phyloP scores from a whole-genome alignment of 169 alveolate genomes.

The Cyclospora cayetanensis region DNA sequence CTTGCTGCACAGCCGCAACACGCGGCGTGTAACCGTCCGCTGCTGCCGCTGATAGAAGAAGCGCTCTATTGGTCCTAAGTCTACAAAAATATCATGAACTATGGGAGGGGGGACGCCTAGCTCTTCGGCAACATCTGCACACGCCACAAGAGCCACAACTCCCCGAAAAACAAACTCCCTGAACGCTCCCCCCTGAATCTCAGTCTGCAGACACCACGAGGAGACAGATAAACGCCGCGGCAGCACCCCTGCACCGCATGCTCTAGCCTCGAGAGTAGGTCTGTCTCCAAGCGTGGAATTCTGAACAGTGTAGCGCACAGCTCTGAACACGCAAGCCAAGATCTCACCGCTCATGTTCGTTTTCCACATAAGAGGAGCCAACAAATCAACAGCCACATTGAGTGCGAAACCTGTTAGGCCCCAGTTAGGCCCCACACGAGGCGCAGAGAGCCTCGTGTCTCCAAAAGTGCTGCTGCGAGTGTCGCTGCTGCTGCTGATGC shows the following conservation, averaged over 20 bases:
- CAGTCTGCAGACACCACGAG: not conserved
- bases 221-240: not conserved
- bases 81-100: slow-evolving; percentile 49
- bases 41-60: slow-evolving; percentile 77
- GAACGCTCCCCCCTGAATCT: not conserved
- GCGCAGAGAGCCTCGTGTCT: too few species aligned
- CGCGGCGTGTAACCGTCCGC: slow-evolving; percentile 40
- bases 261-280: not conserved
- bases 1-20: slow-evolving; percentile 15
- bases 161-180: slow-evolving; percentile 22
- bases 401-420: slow-evolving; percentile 45
- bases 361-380: slow-evolving; percentile 53
- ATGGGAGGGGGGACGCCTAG: slow-evolving; percentile 64
- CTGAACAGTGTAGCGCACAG: too few species aligned
- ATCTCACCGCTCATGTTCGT: slow-evolving; percentile 57
- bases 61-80: slow-evolving; percentile 74
- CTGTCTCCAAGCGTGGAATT: too few species aligned
- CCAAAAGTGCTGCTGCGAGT: slow-evolving; percentile 2
- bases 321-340: not conserved
- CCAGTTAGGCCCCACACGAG: slow-evolving; percentile 30
- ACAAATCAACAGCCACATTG: slow-evolving; percentile 38
- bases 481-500: slow-evolving; percentile 40
- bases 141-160: not conserved
- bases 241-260: not conserved
- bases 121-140: slow-evolving; percentile 63